Percentiles rank a stretch among this genome's conserved stretches.
These are phyloP conservation scores for Aspergillus sergii DNA, from an alignment of 2,329 filamentous ascomycete genomes.

Conservation along the genomic window DNA sequence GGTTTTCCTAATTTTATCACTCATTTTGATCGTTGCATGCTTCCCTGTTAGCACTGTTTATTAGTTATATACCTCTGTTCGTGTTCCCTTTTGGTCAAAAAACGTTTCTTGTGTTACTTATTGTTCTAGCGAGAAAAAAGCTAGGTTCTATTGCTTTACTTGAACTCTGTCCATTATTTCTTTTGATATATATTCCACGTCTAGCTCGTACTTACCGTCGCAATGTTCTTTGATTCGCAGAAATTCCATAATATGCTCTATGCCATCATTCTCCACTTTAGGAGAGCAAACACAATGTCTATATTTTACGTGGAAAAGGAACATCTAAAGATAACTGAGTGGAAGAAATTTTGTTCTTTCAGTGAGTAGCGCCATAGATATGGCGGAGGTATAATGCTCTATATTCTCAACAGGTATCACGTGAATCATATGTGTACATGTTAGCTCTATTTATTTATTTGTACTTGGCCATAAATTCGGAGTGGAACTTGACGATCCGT, in stretches of 20 bases:
- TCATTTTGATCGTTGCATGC: neutral
- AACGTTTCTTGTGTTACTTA: neutral
- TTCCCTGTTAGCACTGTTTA: neutral
- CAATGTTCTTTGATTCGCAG: neutral
- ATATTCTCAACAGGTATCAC: conserved; percentile 6
- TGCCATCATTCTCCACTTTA: too few relatives aligned
- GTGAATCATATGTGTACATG: neutral
- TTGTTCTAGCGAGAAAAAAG: neutral
- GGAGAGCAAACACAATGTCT: neutral
- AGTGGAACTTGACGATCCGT: conserved; percentile 85
- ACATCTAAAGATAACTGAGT: neutral
- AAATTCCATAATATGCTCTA: neutral
- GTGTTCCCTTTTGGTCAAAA: neutral
- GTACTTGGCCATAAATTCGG: conserved; percentile 84
- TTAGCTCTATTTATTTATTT: conserved; percentile 19
- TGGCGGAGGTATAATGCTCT: conserved; percentile 2
- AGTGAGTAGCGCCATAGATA: neutral
- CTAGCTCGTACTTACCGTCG: neutral
- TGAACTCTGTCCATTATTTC: too few relatives aligned
- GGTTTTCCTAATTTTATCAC: neutral
- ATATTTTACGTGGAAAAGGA: neutral
- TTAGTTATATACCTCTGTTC: conserved; percentile 2
- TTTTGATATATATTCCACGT: neutral
- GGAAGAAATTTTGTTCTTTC: neutral
- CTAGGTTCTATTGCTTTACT: too few relatives aligned